These are phyloP conservation scores for Kuraishia capsulata DNA, from an alignment of 805 yeast genomes.

Conservation along the genomic window DNA sequence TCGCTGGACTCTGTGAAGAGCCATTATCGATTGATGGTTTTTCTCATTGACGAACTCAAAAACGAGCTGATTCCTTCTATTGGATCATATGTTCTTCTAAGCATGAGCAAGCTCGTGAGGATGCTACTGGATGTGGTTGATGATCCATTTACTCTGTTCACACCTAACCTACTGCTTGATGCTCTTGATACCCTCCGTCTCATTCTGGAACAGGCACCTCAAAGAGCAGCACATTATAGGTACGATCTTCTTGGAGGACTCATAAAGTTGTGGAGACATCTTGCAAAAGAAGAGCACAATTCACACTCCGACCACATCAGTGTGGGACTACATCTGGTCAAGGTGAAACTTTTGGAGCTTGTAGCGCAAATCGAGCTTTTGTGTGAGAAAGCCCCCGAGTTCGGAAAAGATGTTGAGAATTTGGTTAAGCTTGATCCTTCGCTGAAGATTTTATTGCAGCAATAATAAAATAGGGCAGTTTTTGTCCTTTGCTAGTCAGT, in stretches of 20 bases:
- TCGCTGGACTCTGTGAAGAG: conserved; percentile 17
- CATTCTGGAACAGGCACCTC: conserved; percentile 2
- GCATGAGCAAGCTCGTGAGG: conserved; percentile 12
- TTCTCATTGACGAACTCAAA: conserved; percentile 8
- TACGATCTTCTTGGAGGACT: conserved; percentile 17
- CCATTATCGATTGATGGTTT: conserved; percentile 10
- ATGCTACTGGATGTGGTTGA: conserved; percentile 13
- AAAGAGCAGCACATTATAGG: conserved; percentile 5
- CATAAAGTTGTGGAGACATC: conserved; percentile 7
- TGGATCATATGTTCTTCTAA: conserved; percentile 11
- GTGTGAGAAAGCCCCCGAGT: too few relatives aligned
- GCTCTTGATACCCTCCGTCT: conserved; percentile 4
- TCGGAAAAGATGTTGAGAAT: background rate
- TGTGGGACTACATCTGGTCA: too few relatives aligned
- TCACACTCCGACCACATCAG: too few relatives aligned
- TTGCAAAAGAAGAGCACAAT: too few relatives aligned
- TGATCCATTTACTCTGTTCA: conserved; percentile 16
- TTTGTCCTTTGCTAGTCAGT: too few relatives aligned
- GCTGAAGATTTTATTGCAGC: background rate
- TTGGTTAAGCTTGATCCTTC: background rate
- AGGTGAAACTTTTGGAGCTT: too few relatives aligned
- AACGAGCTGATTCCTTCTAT: conserved; percentile 7
- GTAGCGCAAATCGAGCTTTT: too few relatives aligned
- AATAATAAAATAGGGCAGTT: too few relatives aligned
- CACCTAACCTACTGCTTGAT: conserved; percentile 6